phyloP scores from a whole-genome alignment of 192 early-diverging fungal genomes.

The Anaeromyces robustus region DNA sequence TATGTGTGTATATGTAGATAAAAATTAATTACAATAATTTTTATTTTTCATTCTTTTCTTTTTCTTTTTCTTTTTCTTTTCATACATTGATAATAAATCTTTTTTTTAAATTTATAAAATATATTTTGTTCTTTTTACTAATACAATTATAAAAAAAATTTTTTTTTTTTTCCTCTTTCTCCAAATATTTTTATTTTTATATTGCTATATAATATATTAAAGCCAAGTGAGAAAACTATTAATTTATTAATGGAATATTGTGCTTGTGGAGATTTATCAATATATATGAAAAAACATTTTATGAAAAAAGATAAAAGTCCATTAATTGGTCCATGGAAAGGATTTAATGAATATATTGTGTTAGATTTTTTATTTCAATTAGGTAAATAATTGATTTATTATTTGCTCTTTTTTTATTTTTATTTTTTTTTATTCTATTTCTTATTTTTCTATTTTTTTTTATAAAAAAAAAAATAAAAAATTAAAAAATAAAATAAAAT shows the following conservation, averaged over 20 bases:
- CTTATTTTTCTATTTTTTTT: no score
- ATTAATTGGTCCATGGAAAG: slow-evolving; percentile 42
- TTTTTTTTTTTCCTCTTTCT: no score
- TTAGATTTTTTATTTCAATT: slow-evolving; percentile 52
- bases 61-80: neutral
- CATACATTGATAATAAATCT: no score
- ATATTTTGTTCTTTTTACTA: no score
- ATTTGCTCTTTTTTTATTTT: slow-evolving; percentile 3
- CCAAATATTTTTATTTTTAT: no score
- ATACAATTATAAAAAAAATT: no score
- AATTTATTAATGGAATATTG: slow-evolving; percentile 98
- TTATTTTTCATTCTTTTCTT: neutral
- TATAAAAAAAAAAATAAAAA: no score
- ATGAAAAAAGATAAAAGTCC: slow-evolving; percentile 2
- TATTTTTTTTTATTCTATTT: slow-evolving; percentile 2
- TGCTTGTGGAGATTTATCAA: slow-evolving; percentile 79
- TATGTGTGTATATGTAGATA: no score
- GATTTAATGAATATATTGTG: slow-evolving; percentile 63
- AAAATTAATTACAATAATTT: no score
- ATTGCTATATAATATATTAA: slow-evolving; percentile 3
- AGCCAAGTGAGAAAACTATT: slow-evolving; percentile 62
- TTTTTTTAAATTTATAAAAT: neutral
- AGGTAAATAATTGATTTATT: neutral
- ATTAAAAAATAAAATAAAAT: no score
- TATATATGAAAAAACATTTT: slow-evolving; percentile 50